Conservation (phyloP, 2,329 filamentous ascomycete genomes). For the Coniochaeta sp. region DNA sequence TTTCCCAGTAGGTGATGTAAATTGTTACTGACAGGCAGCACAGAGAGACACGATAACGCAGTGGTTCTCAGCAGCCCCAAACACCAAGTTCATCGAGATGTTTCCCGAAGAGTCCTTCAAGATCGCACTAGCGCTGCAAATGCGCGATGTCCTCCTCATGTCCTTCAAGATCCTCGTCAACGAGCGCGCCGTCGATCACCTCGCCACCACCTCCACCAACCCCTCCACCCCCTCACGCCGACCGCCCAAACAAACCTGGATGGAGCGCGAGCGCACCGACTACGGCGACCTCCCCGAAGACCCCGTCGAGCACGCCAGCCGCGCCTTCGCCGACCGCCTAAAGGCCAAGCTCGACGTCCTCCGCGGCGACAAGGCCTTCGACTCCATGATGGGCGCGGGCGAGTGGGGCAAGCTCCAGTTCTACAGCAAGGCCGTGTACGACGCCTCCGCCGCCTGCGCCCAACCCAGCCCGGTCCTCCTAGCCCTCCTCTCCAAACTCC, state of each 20-base stretch:
- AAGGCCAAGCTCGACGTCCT: constrained; percentile 21
- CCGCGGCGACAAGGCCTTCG: constrained; percentile 24
- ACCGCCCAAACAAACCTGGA: too few relatives aligned
- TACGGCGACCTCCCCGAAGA: constrained; percentile 47
- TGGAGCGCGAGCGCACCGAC: constrained; percentile 33
- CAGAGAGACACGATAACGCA: constrained; percentile 38
- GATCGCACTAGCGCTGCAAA: constrained; percentile 43
- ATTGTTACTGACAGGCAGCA: constrained; percentile 14
- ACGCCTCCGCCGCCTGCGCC: neutral
- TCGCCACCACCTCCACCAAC: constrained; percentile 17
- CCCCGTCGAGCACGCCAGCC: constrained; percentile 41
- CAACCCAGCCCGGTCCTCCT: neutral
- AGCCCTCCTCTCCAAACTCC: constrained; percentile 5
- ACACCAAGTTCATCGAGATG: constrained; percentile 54
- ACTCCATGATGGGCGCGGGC: constrained; percentile 16
- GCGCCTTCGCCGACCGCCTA: constrained; percentile 42
- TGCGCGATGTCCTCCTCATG: constrained; percentile 32
- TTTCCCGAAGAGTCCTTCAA: constrained; percentile 55
- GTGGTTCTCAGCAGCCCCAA: constrained; percentile 51
- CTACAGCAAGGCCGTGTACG: constrained; percentile 6
- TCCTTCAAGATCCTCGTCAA: constrained; percentile 57
- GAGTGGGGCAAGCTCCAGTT: constrained; percentile 26
- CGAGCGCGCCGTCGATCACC: constrained; percentile 47
- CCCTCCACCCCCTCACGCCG: constrained; percentile 5
- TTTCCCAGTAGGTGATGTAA: neutral